Base-by-base conservation (phyloP, 805 yeast species). In the Candida sanyiensis region DNA sequence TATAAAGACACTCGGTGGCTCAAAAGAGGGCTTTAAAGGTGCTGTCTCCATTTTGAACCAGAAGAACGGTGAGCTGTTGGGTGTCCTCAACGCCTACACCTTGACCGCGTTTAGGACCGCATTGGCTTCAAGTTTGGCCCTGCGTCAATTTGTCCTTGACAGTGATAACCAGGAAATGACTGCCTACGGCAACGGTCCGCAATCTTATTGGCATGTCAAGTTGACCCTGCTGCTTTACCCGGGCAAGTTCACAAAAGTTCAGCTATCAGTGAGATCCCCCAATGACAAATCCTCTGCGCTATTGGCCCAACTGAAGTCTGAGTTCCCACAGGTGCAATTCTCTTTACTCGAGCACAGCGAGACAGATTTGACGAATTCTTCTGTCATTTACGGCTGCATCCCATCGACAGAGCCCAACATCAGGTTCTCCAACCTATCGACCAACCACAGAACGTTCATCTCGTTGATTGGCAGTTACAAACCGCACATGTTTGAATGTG, bases 71-170 rank as follows among this genome's bases (percentile, higher is more conserved):
- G 62, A 61, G 21, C 54, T 76, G 7, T 35, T 56, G 8, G 85
- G 82, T 3, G 59, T 78, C 3, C 52, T 80, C 26, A 77, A 76
- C 48, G 85, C 82, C 3, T 63, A 64, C 37, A 66, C 77, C 1
- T 54, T 78, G 27, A 80, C 86, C 2, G 86, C 82, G 1, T 77
- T 79, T 45, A 65, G 86, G 51, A 80, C 87, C 3, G 84, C 84
- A 0, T 59, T 80, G 39, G 73, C 77, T 20, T 69, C 76, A 20
- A 63, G 71, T 6, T 52, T 77, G 15, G 73, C 75, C 1, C 50
- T 78, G 40, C 58, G 56, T 10, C 67, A 66, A 41, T 50, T 54
- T 12, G 59, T 61, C 5, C 12, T 19, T 29, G 55, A 62, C 2
- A 47, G 54, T 20, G 38, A 34, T 1, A 44, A 40, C 7, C 52